Evolutionary conservation across 2,329 filamentous ascomycete species (phyloP).

Genomic region (Scopulariopsis brevicaulis): DNA sequence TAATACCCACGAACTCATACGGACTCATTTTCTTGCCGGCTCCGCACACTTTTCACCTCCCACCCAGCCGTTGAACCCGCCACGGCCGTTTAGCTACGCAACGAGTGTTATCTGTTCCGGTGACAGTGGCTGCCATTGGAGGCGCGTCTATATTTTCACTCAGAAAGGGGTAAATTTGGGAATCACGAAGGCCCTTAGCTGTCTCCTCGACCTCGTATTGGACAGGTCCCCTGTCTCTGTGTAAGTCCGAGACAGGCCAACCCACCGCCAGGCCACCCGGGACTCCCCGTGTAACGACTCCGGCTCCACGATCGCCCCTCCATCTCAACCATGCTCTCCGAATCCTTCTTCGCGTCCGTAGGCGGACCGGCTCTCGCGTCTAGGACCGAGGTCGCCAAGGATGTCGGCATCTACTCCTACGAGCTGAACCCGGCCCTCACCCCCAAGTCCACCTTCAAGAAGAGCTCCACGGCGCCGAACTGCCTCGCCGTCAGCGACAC

Average conservation of each 20-base stretch:
- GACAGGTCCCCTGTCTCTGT: not conserved
- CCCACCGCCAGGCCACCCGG: not conserved
- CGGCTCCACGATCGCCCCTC: not conserved
- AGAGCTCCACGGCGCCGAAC: slow-evolving; percentile 71
- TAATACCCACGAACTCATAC: no score
- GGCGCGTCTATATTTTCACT: not conserved
- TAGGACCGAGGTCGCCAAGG: slow-evolving; percentile 57
- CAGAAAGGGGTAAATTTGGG: not conserved
- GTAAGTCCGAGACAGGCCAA: not conserved
- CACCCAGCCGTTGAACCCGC: no score
- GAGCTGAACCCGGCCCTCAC: slow-evolving; percentile 66
- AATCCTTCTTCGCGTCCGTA: slow-evolving; percentile 48
- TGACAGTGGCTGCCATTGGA: not conserved
- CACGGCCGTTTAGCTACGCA: no score
- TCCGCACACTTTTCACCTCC: no score
- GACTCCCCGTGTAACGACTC: not conserved
- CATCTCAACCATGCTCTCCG: slow-evolving; percentile 37
- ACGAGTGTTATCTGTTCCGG: not conserved
- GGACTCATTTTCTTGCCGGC: no score
- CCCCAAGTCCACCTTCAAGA: slow-evolving; percentile 78
- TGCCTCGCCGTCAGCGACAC: slow-evolving; percentile 69
- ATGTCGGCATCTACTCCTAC: slow-evolving; percentile 80
- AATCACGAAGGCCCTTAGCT: not conserved
- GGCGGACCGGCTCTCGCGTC: slow-evolving; percentile 45
- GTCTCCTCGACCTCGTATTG: not conserved